phyloP scores from a whole-genome alignment of 176 grass and related monocot species.

The Alloteropsis semialata region DNA sequence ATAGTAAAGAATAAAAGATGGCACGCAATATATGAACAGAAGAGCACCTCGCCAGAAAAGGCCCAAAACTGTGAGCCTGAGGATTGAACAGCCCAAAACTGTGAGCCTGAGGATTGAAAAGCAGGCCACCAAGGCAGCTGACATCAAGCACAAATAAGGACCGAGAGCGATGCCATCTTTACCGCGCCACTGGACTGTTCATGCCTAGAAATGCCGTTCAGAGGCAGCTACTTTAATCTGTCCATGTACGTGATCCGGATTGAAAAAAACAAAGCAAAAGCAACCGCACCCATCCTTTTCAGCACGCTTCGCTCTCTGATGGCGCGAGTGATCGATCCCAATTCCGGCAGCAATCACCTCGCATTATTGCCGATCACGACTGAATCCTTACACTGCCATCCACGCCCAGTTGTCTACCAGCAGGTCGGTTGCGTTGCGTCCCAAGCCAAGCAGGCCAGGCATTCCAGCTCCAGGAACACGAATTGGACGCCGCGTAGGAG shows the following conservation, averaged over 20 bases:
- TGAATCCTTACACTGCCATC: not conserved
- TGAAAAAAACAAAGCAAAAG: not conserved
- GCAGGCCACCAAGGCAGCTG: not conserved
- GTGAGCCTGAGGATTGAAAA: too few relatives aligned
- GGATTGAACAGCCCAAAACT: too few relatives aligned
- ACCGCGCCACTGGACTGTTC: not conserved
- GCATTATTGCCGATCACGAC: not conserved
- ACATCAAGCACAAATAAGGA: conserved; percentile 6
- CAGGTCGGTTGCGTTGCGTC: conserved; percentile 2
- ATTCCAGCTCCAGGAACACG: not conserved
- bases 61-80: not conserved
- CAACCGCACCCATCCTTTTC: not conserved
- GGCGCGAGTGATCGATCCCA: not conserved
- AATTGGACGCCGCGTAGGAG: conserved; percentile 14
- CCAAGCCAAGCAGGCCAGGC: not conserved
- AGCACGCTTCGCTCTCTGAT: not conserved
- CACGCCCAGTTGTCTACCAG: not conserved
- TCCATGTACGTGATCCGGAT: too few relatives aligned
- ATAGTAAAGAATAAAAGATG: not conserved
- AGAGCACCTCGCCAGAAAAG: not conserved
- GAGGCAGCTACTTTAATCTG: not conserved
- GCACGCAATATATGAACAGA: not conserved
- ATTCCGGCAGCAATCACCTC: conserved; percentile 3
- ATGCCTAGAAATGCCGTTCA: not conserved
- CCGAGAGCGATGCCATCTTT: not conserved